Base-by-base conservation (phyloP, 306 rosid species). In the Glycine soja region DNA sequence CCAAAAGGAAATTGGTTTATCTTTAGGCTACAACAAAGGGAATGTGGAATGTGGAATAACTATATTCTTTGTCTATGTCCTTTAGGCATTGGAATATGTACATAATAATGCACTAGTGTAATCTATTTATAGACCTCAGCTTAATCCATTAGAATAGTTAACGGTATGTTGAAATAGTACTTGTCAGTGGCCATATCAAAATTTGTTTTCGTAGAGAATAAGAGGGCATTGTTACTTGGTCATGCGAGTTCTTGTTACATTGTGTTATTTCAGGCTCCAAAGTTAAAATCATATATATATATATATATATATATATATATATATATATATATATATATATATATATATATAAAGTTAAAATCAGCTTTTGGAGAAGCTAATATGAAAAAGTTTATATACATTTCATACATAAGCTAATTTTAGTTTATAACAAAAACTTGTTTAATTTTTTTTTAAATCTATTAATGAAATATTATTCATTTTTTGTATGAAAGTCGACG, bases 41-140 rank as follows among this genome's bases (percentile, higher is more conserved):
- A 83, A 67, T 72, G 30, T 67, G 83, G 72, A 81, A 87, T 76
- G 90, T 83, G 83, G 75, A 90, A 82, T 84, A 86, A 85, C 84
- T 68, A 74, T 81, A 56, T 72, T 80, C 78, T 83, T 82, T 91
- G 92, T 81, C 83, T 75, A 69, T 80, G 72, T 77, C 32, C 54
- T 58, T 74, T 77, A 72, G 84, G 88, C 88, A 87, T 84, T 90
- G 81, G 89, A 88, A 76, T 80, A 19, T 92, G 97, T 92, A 88
- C 85, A 88, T 87, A 92, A 80, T 80, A 72, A 78, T 75, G 86
- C 70, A 75, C 84, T 57, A 52, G 24, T 81, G 67, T 84, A 80
- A 82, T 24, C 74, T 48, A 58, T 79, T 88, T 67, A 73, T 83
- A 72, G 87, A 84, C 80, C 86, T 83, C 74, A 83, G 83, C 75